These are phyloP conservation scores for Phragmites australis DNA, from an alignment of 176 grass and related monocot genomes.

Conservation along the genomic window DNA sequence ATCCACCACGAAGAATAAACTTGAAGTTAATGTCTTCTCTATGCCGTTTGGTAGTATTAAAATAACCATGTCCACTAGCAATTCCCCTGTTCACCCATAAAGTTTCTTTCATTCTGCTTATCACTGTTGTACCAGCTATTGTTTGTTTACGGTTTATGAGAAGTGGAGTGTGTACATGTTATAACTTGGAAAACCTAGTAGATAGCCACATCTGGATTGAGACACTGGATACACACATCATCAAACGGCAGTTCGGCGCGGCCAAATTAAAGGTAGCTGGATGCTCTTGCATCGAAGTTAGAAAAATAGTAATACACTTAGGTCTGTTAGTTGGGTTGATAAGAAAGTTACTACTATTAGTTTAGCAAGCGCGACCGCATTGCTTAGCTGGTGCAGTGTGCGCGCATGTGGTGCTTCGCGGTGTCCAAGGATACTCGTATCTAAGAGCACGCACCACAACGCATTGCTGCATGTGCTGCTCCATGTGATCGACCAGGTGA, in stretches of 20 bases:
- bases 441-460: not conserved
- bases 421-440: not conserved
- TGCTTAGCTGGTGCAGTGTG: slow-evolving; percentile 5
- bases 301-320: not conserved
- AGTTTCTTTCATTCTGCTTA: too few species aligned
- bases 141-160: too few species aligned
- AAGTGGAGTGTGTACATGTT: too few species aligned
- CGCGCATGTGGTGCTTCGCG: not conserved
- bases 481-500: slow-evolving; percentile 25
- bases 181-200: too few species aligned
- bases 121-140: too few species aligned
- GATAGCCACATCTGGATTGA: too few species aligned
- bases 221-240: too few species aligned
- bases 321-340: not conserved
- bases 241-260: too few species aligned
- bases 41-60: too few species aligned
- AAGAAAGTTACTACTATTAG: slow-evolving; percentile 12
- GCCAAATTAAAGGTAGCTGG: not conserved
- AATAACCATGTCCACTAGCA: too few species aligned
- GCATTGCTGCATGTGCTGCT: not conserved
- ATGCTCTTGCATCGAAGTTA: not conserved
- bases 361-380: not conserved
- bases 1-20: not conserved
- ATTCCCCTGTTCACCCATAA: too few species aligned
- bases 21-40: not conserved